phyloP scores from a whole-genome alignment of 495 filamentous ascomycete genomes.

The Xylaria curta region DNA sequence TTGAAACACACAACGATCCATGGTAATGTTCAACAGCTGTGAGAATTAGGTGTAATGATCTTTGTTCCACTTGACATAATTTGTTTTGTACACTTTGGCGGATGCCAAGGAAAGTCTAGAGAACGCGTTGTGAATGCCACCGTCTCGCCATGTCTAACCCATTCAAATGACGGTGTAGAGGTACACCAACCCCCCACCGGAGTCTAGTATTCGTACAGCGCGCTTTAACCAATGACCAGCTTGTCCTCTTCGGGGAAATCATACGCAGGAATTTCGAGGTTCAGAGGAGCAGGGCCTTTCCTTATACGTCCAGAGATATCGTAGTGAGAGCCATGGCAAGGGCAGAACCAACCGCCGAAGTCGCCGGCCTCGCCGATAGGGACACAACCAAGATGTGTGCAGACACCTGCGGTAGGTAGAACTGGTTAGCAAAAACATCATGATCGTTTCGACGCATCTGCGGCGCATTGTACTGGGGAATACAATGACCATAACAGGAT shows the following conservation, averaged over 20 bases:
- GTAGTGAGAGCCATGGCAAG: constrained; percentile 99
- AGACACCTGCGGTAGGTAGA: constrained; percentile 69
- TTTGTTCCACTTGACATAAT: constrained; percentile 33
- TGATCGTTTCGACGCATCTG: constrained; percentile 5
- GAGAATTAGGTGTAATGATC: constrained; percentile 18
- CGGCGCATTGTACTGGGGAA: not conserved
- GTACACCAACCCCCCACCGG: constrained; percentile 28
- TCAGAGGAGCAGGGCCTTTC: constrained; percentile 94
- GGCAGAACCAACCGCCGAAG: constrained; percentile 99
- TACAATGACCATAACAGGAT: constrained; percentile 13
- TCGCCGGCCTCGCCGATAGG: constrained; percentile 99
- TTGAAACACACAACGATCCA: constrained; percentile 21
- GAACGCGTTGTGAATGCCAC: constrained; percentile 38
- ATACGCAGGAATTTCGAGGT: constrained; percentile 94
- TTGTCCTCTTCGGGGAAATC: constrained; percentile 80
- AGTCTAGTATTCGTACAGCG: constrained; percentile 41
- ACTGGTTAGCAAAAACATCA: constrained; percentile 24
- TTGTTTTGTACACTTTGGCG: constrained; percentile 42
- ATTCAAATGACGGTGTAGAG: constrained; percentile 28
- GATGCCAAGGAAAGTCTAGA: constrained; percentile 39
- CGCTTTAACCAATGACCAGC: constrained; percentile 77
- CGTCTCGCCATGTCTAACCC: constrained; percentile 40
- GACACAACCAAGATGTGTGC: constrained; percentile 98
- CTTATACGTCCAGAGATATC: constrained; percentile 97
- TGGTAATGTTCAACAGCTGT: constrained; percentile 7